Percentiles rank a stretch among this genome's conserved stretches.
phyloP scores from a whole-genome alignment of 2,329 filamentous ascomycete species.

The Teratosphaeria epicoccoides region DNA sequence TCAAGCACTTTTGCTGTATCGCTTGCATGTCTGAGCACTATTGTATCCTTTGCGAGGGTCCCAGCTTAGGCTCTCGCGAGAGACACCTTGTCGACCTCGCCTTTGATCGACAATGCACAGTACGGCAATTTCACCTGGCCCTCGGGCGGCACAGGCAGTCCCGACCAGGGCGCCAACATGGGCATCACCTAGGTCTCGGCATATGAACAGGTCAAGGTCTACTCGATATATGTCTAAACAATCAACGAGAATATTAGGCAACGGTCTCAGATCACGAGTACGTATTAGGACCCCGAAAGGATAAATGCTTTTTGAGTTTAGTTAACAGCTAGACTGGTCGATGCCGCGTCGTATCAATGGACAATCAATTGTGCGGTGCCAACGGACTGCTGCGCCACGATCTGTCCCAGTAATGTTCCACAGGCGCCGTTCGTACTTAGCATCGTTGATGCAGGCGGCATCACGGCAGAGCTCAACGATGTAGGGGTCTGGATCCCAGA shows the following conservation, averaged over 20 bases:
- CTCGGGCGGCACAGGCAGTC: not conserved
- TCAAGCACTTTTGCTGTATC: no score
- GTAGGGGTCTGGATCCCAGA: not conserved
- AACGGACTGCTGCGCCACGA: not conserved
- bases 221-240: not conserved
- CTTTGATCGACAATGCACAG: not conserved
- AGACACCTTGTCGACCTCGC: not conserved
- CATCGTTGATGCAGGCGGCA: not conserved
- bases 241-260: not conserved
- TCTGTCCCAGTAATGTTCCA: not conserved
- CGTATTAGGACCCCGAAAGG: not conserved
- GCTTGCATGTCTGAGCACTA: no score
- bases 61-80: not conserved
- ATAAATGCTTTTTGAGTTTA: not conserved
- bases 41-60: no score
- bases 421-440: not conserved
- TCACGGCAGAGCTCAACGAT: not conserved
- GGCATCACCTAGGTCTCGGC: not conserved
- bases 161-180: not conserved
- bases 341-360: not conserved
- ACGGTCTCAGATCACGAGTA: not conserved
- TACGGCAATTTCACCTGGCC: slow-evolving; percentile 1
- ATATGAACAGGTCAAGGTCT: not conserved
- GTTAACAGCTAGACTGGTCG: not conserved
- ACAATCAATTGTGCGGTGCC: not conserved